Evolutionary conservation across 176 grass and related monocot species (phyloP).

Genomic region (Juncus effusus): DNA sequence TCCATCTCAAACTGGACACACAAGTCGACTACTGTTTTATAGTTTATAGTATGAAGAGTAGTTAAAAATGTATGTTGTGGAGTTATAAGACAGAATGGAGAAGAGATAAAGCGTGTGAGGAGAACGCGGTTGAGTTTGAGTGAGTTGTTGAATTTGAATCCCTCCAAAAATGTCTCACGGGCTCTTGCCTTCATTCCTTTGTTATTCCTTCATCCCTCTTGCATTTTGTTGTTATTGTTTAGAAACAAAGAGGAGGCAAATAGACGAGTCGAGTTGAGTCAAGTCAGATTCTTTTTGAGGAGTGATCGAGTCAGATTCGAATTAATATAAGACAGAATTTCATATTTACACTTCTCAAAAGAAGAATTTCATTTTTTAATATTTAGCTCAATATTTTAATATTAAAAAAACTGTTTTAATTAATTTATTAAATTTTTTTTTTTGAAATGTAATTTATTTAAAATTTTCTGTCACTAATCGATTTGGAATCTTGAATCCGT

Average conservation of each 20-base stretch:
- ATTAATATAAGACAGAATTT: too few relatives aligned
- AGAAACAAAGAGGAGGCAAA: background rate
- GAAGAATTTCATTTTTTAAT: background rate
- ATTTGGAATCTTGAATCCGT: background rate
- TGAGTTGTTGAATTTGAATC: slow-evolving; percentile 6
- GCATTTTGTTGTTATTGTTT: background rate
- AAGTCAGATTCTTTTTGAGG: too few relatives aligned
- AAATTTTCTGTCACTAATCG: background rate
- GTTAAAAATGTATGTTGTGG: background rate
- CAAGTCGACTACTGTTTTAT: background rate
- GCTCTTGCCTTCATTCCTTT: slow-evolving; percentile 18
- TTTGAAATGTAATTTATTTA: background rate
- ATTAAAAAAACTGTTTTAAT: background rate
- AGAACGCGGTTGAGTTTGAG: background rate
- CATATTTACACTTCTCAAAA: background rate
- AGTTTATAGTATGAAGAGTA: background rate
- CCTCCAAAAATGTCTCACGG: slow-evolving; percentile 25
- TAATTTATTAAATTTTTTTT: background rate
- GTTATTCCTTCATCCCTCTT: slow-evolving; percentile 5
- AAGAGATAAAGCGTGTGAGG: slow-evolving; percentile 1
- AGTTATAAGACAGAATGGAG: background rate
- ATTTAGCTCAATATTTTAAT: background rate
- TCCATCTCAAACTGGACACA: background rate
- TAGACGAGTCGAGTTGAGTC: too few relatives aligned
- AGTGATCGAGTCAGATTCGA: too few relatives aligned